phyloP scores from a whole-genome alignment of 2,329 filamentous ascomycete genomes.

The Myriosclerotinia scirpicola region DNA sequence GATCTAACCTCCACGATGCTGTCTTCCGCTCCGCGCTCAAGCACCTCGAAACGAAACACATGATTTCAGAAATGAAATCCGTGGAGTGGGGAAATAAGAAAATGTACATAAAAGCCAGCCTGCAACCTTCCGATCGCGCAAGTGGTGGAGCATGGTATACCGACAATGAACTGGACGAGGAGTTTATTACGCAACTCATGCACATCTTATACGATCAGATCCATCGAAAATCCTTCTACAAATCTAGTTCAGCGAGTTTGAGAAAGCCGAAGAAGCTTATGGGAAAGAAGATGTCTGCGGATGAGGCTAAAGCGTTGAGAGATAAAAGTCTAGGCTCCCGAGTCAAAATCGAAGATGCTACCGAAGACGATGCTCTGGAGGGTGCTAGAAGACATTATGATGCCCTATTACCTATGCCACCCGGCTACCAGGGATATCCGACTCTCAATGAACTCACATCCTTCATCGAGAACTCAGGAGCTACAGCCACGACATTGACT shows the following conservation, averaged over 20 bases:
- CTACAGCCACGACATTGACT: slow-evolving; percentile 68
- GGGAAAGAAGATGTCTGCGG: slow-evolving; percentile 48
- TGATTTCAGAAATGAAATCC: slow-evolving; percentile 87
- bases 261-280: slow-evolving; percentile 57
- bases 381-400: slow-evolving; percentile 30
- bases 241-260: slow-evolving; percentile 44
- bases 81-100: slow-evolving; percentile 89
- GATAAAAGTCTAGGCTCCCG: slow-evolving; percentile 30
- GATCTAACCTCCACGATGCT: slow-evolving; percentile 80
- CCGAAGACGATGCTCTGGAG: slow-evolving; percentile 29
- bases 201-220: slow-evolving; percentile 73
- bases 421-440: slow-evolving; percentile 75
- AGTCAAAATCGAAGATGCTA: slow-evolving; percentile 25
- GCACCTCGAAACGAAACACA: slow-evolving; percentile 74
- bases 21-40: slow-evolving; percentile 81
- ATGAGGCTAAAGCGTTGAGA: slow-evolving; percentile 41
- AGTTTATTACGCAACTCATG: slow-evolving; percentile 78
- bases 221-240: slow-evolving; percentile 69
- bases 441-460: slow-evolving; percentile 76
- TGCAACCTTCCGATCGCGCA: slow-evolving; percentile 83
- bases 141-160: slow-evolving; percentile 95
- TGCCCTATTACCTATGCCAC: slow-evolving; percentile 50
- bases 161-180: slow-evolving; percentile 84
- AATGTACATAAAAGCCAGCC: slow-evolving; percentile 89
- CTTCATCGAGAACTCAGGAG: slow-evolving; percentile 65